Evolutionary conservation across 148 eudicot genomes (phyloP).

Genomic region (Arbutus unedo): DNA sequence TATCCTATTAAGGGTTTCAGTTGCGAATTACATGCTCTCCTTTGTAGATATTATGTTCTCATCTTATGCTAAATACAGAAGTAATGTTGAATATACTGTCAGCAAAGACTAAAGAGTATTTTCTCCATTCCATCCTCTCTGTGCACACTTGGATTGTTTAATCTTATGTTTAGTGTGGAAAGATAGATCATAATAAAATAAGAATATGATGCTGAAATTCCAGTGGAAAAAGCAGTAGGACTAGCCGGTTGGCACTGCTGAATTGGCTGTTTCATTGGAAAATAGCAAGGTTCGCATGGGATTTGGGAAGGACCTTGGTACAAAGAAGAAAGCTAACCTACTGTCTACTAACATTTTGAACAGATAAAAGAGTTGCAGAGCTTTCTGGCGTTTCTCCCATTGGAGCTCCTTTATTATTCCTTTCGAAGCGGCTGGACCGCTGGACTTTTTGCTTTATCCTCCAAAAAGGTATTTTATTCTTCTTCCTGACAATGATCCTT

Average conservation of each 20-base stretch:
- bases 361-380: background rate
- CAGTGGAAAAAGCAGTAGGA: background rate
- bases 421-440: constrained; percentile 11
- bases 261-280: background rate
- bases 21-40: background rate
- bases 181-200: background rate
- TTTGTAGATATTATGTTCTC: background rate
- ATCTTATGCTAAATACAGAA: background rate
- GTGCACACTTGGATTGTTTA: background rate
- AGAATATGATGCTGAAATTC: background rate
- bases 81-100: background rate
- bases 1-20: background rate
- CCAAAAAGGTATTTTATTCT: background rate
- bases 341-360: background rate
- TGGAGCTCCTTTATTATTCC: constrained; percentile 12
- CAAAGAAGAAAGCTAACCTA: background rate
- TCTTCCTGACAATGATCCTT: background rate
- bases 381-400: background rate
- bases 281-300: background rate
- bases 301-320: background rate
- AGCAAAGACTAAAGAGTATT: background rate
- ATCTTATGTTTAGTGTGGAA: background rate
- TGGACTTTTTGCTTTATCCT: constrained; percentile 8
- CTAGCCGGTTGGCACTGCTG: constrained; percentile 1
- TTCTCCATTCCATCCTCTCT: background rate